A percentile compares a stretch with the other conserved stretches of the same genome.
phyloP scores from a whole-genome alignment of 129 eudicot species.

The Tagetes patula region DNA sequence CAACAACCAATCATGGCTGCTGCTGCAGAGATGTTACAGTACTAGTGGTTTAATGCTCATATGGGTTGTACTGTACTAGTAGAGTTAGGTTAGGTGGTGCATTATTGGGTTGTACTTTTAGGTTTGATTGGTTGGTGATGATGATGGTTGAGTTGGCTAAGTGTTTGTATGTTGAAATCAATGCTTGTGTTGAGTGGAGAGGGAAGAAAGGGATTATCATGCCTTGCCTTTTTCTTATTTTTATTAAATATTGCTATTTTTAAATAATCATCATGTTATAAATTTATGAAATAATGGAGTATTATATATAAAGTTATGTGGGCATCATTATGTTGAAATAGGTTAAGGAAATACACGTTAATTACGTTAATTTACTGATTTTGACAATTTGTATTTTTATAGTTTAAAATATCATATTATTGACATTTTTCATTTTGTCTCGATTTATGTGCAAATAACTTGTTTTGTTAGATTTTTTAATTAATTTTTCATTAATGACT shows the following conservation, averaged over 20 bases:
- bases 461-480: too few species aligned
- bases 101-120: constrained; percentile 33
- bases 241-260: background rate
- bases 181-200: constrained; percentile 4
- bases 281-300: too few species aligned
- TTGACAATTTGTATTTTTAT: too few species aligned
- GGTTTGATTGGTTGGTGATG: constrained; percentile 32
- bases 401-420: too few species aligned
- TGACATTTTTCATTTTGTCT: too few species aligned
- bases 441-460: too few species aligned
- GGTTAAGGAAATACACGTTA: background rate
- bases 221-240: background rate
- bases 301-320: background rate
- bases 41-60: constrained; percentile 25
- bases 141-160: constrained; percentile 26
- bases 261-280: background rate
- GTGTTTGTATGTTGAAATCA: constrained; percentile 12
- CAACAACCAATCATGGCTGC: constrained; percentile 83
- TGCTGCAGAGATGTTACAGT: constrained; percentile 61
- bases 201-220: constrained; percentile 6
- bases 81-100: constrained; percentile 25
- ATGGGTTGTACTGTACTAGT: constrained; percentile 5
- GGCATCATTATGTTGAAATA: background rate
- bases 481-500: too few species aligned
- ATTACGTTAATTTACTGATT: too few species aligned